Conservation (phyloP, 139 green algal species). For the Ettlia oleoabundans region DNA sequence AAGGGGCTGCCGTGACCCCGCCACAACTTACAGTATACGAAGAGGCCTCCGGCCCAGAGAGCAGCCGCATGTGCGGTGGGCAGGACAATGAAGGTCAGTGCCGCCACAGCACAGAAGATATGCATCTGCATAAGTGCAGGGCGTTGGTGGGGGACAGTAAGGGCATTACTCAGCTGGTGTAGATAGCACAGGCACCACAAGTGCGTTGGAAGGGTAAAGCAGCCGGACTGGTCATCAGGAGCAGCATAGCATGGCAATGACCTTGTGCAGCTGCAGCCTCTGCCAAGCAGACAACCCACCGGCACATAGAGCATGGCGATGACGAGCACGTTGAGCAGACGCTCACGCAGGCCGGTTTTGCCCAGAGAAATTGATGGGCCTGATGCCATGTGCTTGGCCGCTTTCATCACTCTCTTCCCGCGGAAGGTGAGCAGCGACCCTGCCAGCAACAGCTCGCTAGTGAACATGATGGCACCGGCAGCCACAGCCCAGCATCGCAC, state of each 20-base stretch:
- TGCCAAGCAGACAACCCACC: background rate
- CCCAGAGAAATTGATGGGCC: background rate
- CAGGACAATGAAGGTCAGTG: constrained; percentile 47
- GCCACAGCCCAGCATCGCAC: constrained; percentile 68
- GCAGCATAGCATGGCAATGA: background rate
- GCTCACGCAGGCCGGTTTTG: background rate
- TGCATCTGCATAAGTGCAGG: constrained; percentile 36
- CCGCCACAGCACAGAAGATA: constrained; percentile 22
- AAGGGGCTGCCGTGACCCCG: no score
- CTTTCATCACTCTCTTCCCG: background rate
- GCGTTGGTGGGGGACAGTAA: no score
- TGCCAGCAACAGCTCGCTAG: constrained; percentile 63
- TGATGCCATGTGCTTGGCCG: background rate
- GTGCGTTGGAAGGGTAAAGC: no score
- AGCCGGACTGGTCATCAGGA: no score
- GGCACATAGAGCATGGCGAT: constrained; percentile 46
- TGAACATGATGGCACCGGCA: constrained; percentile 64
- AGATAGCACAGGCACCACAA: no score
- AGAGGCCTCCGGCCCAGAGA: constrained; percentile 56
- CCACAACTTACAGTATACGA: no score
- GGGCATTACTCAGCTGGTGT: background rate
- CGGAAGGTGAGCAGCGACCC: constrained; percentile 29
- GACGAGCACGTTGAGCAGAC: constrained; percentile 16
- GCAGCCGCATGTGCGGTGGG: constrained; percentile 35
- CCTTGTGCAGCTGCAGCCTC: background rate